A percentile compares a stretch with the other conserved stretches of the same genome.
Evolutionary conservation across 805 yeast genomes (phyloP).

Genomic region (Brettanomyces sp.): DNA sequence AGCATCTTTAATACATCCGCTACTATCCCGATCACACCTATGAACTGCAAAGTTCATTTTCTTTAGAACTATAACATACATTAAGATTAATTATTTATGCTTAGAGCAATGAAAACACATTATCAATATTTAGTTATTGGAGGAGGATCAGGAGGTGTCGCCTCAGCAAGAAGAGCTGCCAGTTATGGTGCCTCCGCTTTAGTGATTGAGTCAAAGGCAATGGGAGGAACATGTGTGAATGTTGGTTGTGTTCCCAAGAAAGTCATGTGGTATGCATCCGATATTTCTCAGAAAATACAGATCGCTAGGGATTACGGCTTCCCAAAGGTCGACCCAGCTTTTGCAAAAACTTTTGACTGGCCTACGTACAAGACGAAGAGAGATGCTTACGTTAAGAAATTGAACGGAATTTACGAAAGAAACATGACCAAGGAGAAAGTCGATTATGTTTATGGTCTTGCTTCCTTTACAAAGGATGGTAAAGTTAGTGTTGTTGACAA

Average conservation of each 20-base stretch:
- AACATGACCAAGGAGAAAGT: constrained; percentile 86
- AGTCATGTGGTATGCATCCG: constrained; percentile 97
- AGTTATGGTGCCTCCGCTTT: constrained; percentile 83
- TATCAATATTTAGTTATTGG: constrained; percentile 94
- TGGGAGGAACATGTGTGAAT: constrained; percentile 98
- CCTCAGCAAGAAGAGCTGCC: constrained; percentile 97
- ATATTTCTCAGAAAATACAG: constrained; percentile 64
- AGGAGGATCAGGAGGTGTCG: constrained; percentile 99
- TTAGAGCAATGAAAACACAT: constrained; percentile 35
- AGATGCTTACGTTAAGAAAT: constrained; percentile 80
- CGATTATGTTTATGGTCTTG: constrained; percentile 79
- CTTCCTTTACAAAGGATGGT: constrained; percentile 60
- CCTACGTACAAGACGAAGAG: constrained; percentile 69
- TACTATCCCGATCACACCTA: too few relatives aligned
- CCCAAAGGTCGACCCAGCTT: constrained; percentile 41
- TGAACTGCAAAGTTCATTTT: too few relatives aligned
- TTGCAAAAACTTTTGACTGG: constrained; percentile 72
- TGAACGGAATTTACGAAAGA: constrained; percentile 89
- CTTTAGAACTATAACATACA: too few relatives aligned
- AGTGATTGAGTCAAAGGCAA: constrained; percentile 66
- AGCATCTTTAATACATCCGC: too few relatives aligned
- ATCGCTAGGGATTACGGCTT: constrained; percentile 84
- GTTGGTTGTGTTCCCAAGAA: constrained; percentile 99
- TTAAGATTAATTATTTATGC: constrained; percentile 8
- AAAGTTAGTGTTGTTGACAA: constrained; percentile 68